These are phyloP conservation scores for Lepidium sativum DNA, from an alignment of 345 rosid genomes.

Conservation along the genomic window DNA sequence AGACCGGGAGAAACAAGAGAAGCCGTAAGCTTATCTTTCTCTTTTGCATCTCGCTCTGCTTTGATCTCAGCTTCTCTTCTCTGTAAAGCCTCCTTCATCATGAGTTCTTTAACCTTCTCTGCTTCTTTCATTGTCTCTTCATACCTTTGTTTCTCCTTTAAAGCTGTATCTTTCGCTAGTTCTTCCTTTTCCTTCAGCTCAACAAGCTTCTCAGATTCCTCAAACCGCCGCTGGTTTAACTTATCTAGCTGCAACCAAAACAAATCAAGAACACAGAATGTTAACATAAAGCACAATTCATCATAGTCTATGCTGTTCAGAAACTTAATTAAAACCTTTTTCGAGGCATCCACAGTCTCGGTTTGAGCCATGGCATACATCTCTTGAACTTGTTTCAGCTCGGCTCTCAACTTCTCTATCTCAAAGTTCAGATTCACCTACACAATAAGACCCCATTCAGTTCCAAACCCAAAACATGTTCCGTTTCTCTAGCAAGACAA, in stretches of 20 bases:
- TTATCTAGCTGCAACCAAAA: slow-evolving; percentile 36
- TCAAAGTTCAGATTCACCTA: slow-evolving; percentile 65
- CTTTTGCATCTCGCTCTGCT: slow-evolving; percentile 48
- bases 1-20: slow-evolving; percentile 13
- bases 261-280: neutral
- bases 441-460: neutral
- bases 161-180: slow-evolving; percentile 44
- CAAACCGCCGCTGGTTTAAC: slow-evolving; percentile 38
- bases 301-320: neutral
- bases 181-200: slow-evolving; percentile 45
- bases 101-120: slow-evolving; percentile 31
- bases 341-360: slow-evolving; percentile 70
- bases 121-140: slow-evolving; percentile 59
- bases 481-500: neutral
- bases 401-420: slow-evolving; percentile 81
- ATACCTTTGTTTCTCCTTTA: slow-evolving; percentile 47
- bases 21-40: slow-evolving; percentile 57
- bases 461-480: neutral
- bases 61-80: slow-evolving; percentile 54
- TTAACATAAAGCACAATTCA: neutral
- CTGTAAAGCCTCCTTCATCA: slow-evolving; percentile 52
- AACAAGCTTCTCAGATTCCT: slow-evolving; percentile 50
- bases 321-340: slow-evolving; percentile 41
- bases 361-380: slow-evolving; percentile 73
- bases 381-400: slow-evolving; percentile 70